Base-by-base conservation (phyloP, 257 asterid species). In the Apocynum venetum region DNA sequence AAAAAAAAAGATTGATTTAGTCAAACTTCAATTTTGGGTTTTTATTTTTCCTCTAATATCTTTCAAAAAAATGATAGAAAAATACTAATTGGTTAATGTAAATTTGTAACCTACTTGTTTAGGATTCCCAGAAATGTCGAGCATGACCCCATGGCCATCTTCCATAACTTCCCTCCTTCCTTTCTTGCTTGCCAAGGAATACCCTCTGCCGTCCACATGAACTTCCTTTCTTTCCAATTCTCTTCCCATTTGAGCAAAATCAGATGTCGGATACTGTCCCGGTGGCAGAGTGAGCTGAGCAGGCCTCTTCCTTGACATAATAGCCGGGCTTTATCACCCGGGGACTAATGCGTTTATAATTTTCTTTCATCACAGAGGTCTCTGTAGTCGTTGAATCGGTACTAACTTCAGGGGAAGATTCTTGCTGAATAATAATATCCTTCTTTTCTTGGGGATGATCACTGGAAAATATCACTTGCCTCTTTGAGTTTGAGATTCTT, bases 81-180 rank as follows among this genome's bases (percentile, higher is more conserved):
- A 44, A 11, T 9, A 65, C 3, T 13, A 65, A 38, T 20, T 4
- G 20, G 38, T 41, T 25, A 25, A 25, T 48, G 53, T 56, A 49
- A 77, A 5, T 44, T 2, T 3, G 31, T 49, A 15, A 82, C 87
- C 3, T 84, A 85, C 91, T 70, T 88, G 91, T 79, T 79, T 88
- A 56, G 84, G 87, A 65, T 82, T 83, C 53, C 87, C 86, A 43
- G 76, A 84, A 66, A 88, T 84, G 65, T 88, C 85, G 67, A 83
- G 86, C 55, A 84, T 79, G 74, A 74, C 80, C 3, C 84, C 82
- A 78, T 88, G 86, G n/a, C 86, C 76, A 80, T 88, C 91, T 82
- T 88, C 91, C 89, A 88, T 85, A 56, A 82, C 79, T 64, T 82
- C 84, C 74, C 91, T 85, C 51, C 78, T 82, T 31, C 91, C 91